These are phyloP conservation scores for Hamigera avellanea DNA, from an alignment of 495 filamentous ascomycete genomes.

Conservation along the genomic window DNA sequence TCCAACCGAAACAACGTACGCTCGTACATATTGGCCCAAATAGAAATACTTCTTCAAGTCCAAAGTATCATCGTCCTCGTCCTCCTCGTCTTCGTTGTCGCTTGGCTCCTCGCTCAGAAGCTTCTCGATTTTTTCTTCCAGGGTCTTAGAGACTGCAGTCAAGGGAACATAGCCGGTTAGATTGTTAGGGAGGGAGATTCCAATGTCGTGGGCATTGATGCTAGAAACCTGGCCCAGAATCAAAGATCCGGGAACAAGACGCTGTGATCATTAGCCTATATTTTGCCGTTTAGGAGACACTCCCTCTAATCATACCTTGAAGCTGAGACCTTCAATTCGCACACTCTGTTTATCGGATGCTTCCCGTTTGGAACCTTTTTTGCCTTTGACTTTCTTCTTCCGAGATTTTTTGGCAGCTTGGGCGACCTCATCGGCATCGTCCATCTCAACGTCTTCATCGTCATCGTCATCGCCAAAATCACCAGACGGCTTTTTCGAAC, in stretches of 20 bases:
- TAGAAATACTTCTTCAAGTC: constrained; percentile 63
- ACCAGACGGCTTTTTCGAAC: constrained; percentile 35
- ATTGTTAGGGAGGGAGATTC: constrained; percentile 81
- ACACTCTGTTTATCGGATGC: constrained; percentile 41
- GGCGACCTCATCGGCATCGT: constrained; percentile 26
- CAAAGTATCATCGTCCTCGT: constrained; percentile 46
- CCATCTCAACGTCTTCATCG: constrained; percentile 39
- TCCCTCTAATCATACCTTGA: constrained; percentile 53
- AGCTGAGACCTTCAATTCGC: constrained; percentile 77
- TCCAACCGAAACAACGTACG: constrained; percentile 65
- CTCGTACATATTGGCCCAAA: constrained; percentile 81
- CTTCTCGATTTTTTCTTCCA: constrained; percentile 56
- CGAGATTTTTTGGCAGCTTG: constrained; percentile 39
- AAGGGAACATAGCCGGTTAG: constrained; percentile 81
- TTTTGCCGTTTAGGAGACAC: background rate
- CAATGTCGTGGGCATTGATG: constrained; percentile 67
- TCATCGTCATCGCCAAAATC: constrained; percentile 29
- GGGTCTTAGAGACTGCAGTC: constrained; percentile 71
- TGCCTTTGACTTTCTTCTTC: constrained; percentile 37
- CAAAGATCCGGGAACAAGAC: constrained; percentile 68
- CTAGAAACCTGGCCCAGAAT: constrained; percentile 77
- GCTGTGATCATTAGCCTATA: constrained; percentile 42
- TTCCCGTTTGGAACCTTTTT: constrained; percentile 34
- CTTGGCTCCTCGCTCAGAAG: constrained; percentile 47
- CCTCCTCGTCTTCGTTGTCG: constrained; percentile 39